Conservation (phyloP, 176 grass and related monocot species). For the Ampelocalamus luodianensis region DNA sequence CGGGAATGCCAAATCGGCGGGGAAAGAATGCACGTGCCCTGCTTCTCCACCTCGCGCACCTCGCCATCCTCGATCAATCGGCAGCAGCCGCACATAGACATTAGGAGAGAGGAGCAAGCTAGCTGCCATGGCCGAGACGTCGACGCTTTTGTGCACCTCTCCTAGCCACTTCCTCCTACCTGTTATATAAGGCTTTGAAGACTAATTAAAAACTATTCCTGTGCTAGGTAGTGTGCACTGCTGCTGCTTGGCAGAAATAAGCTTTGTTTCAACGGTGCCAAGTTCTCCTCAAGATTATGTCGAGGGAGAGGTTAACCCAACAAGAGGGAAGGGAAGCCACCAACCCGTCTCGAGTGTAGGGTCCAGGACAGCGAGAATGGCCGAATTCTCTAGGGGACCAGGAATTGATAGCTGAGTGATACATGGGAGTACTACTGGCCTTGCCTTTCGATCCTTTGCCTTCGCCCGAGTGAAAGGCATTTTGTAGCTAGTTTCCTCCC, state of each 20-base stretch:
- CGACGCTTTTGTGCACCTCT: not conserved
- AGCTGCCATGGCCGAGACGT: not conserved
- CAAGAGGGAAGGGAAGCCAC: not conserved
- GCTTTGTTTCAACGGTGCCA: not conserved
- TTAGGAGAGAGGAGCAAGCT: no score
- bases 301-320: constrained; percentile 13
- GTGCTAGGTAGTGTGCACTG: not conserved
- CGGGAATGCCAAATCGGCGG: not conserved
- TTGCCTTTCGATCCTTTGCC: not conserved
- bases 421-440: not conserved
- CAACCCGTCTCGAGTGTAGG: constrained; percentile 23
- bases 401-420: constrained; percentile 29
- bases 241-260: not conserved
- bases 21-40: constrained; percentile 57
- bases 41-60: constrained; percentile 69
- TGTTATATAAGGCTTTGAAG: constrained; percentile 31
- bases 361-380: constrained; percentile 24
- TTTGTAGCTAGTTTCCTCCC: not conserved
- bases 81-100: not conserved
- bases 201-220: not conserved
- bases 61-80: constrained; percentile 35
- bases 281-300: not conserved
- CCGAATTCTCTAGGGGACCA: constrained; percentile 13
- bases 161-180: not conserved
- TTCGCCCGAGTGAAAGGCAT: not conserved